Evolutionary conservation across 228 moss, liverwort and hornwort genomes (phyloP).

Genomic region (Sphagnum fallax): DNA sequence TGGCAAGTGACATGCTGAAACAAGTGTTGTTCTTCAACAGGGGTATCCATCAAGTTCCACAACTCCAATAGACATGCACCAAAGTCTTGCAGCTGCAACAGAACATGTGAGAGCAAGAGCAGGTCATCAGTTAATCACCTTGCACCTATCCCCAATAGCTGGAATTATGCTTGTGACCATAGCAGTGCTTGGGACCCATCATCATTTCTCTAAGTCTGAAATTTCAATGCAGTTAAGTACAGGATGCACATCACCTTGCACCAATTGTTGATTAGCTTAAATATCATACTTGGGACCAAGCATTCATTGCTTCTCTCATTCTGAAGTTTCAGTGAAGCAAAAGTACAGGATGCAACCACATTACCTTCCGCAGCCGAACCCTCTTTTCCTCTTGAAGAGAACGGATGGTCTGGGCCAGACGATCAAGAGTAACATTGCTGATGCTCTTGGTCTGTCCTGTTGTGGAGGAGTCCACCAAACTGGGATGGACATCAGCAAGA

Average conservation of each 20-base stretch:
- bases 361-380: constrained; percentile 63
- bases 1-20: constrained; percentile 71
- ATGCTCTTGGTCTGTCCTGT: constrained; percentile 75
- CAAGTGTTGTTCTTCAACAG: constrained; percentile 57
- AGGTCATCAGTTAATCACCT: too few species aligned
- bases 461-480: constrained; percentile 68
- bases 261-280: too few species aligned
- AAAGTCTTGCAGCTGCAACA: constrained; percentile 61
- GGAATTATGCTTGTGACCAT: too few species aligned
- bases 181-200: too few species aligned
- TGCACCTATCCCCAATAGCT: too few species aligned
- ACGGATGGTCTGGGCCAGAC: constrained; percentile 66
- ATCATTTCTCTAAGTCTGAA: too few species aligned
- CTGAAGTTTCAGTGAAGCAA: too few species aligned
- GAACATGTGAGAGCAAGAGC: background rate
- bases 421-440: constrained; percentile 79
- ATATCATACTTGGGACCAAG: too few species aligned
- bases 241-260: too few species aligned
- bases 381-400: constrained; percentile 69
- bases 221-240: too few species aligned
- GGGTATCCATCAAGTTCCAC: constrained; percentile 92
- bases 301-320: too few species aligned
- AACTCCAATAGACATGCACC: constrained; percentile 74
- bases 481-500: constrained; percentile 73
- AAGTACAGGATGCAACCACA: constrained; percentile 9